Base-by-base conservation (phyloP, 257 asterid species). In the Osmanthus fragrans region DNA sequence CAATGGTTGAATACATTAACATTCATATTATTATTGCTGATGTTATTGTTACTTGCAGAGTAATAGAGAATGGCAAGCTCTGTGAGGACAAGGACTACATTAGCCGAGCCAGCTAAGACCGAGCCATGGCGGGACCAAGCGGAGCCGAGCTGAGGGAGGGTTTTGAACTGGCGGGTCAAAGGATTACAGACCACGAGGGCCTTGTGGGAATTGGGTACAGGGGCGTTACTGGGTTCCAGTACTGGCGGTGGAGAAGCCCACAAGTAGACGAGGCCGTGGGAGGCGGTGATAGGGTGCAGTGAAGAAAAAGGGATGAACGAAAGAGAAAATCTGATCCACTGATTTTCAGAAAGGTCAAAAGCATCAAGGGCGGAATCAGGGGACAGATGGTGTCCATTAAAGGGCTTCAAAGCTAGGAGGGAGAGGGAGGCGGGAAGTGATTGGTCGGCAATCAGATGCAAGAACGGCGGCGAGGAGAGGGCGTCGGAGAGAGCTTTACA, bases 61-160 rank as follows among this genome's bases (percentile, higher is more conserved):
- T 87, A 95, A 68, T 95, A 95, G 29, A 95, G 76, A 5, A 94
- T 85, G 74, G 99, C 98, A 18, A 95, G 88, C 81, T 95, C 99
- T 16, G 98, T 95, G 79, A 95, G 92, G 19, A 95, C 94, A 11
- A 95, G 78, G 27, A 95, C 96, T 18, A 84, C 86, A 72, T 80
- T 83, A 0, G 84, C 83, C 19, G 95, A 89, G 30, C 99, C 99
- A 9, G 91, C 91, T n/a, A 95, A 36, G 70, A 95, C 99, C 0
- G 97, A 91, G 75, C 98, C 99, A 39, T 95, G 98, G 81, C 94
- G 93, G 21, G 96, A 95, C 99, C 99, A 95, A 47, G 99, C 99
- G 0, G 98, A 93, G 77, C 99, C 99, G 73, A 95, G 90, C 88
- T 91, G 99, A 8, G 99, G 99, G 5, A 95, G 90, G 75, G 87